Evolutionary conservation across 257 asterid species (phyloP).

Genomic region (Solanum piurae): DNA sequence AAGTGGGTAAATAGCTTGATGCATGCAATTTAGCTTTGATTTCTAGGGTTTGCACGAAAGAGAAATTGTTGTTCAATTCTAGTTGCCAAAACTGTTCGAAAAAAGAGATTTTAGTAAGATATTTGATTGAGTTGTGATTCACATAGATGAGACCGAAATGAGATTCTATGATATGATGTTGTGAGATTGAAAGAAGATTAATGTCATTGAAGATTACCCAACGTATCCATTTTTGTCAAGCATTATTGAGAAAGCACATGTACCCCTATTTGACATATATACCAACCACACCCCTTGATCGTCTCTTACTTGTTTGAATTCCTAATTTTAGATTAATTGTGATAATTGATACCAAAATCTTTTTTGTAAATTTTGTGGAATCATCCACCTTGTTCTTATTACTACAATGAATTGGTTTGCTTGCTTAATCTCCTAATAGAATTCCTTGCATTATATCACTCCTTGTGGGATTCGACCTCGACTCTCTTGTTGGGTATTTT

Average conservation of each 20-base stretch:
- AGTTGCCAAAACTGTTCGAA: neutral
- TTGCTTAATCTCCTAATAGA: neutral
- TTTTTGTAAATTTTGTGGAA: neutral
- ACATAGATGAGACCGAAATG: neutral
- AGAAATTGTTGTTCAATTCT: neutral
- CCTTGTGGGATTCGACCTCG: neutral
- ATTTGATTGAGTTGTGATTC: neutral
- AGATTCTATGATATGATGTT: neutral
- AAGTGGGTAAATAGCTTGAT: neutral
- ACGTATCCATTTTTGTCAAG: neutral
- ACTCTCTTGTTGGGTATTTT: neutral
- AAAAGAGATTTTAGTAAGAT: neutral
- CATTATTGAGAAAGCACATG: neutral
- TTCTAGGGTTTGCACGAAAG: neutral
- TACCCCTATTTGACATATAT: neutral
- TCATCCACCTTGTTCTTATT: neutral
- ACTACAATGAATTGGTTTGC: neutral
- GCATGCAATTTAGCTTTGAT: neutral
- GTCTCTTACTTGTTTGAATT: too few species aligned
- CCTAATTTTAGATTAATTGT: too few species aligned
- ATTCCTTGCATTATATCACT: neutral
- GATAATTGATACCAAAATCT: too few species aligned
- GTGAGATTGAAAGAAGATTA: neutral
- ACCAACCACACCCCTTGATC: too few species aligned
- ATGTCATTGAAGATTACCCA: neutral